Percentiles rank a stretch among this genome's conserved stretches.
Conservation (phyloP, 176 grass and related monocot genomes). For the Aegilops bicornis region DNA sequence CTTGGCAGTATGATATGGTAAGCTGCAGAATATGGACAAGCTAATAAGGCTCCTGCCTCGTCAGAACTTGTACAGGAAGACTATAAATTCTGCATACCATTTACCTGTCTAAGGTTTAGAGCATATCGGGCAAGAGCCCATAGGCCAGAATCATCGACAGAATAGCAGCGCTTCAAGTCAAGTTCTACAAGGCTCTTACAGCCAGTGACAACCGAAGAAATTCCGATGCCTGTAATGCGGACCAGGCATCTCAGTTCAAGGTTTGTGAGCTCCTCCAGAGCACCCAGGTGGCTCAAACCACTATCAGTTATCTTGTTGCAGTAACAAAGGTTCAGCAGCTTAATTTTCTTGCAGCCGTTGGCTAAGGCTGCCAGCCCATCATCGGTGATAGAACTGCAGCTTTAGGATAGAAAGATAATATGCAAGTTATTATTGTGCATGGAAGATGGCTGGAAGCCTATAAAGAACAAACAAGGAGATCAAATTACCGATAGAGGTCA, state of each 20-base stretch:
- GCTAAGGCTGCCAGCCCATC: slow-evolving; percentile 80
- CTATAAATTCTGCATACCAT: neutral
- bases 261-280: slow-evolving; percentile 74
- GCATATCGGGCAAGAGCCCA: slow-evolving; percentile 80
- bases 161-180: slow-evolving; percentile 86
- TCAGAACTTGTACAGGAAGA: neutral
- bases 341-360: slow-evolving; percentile 76
- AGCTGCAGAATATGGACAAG: slow-evolving; percentile 54
- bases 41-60: neutral
- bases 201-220: slow-evolving; percentile 60
- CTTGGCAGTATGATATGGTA: slow-evolving; percentile 92
- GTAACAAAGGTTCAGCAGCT: slow-evolving; percentile 84
- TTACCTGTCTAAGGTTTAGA: slow-evolving; percentile 92
- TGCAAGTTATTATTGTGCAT: neutral
- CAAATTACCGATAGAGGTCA: slow-evolving; percentile 83
- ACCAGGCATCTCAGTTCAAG: slow-evolving; percentile 79
- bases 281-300: slow-evolving; percentile 70
- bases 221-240: slow-evolving; percentile 66
- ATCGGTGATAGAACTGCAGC: slow-evolving; percentile 70
- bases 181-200: slow-evolving; percentile 73
- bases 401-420: slow-evolving; percentile 40
- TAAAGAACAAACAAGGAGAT: slow-evolving; percentile 7
- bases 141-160: slow-evolving; percentile 72
- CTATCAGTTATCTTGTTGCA: slow-evolving; percentile 81
- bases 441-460: neutral